Conservation (phyloP, 2,329 filamentous ascomycete species). For the Penicillium sp. region DNA sequence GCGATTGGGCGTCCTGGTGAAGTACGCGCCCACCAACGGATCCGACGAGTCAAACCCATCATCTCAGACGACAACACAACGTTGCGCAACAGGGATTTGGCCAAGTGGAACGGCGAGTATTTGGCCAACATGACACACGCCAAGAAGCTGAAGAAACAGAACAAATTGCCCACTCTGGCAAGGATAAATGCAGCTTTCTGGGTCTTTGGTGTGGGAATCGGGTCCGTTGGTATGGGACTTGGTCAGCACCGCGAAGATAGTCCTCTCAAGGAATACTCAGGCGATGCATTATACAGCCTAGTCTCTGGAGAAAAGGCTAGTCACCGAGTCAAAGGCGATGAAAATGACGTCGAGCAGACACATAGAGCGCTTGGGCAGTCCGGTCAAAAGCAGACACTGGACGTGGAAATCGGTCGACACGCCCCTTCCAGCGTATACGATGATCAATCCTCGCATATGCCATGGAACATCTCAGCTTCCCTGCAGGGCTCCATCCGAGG, state of each 20-base stretch:
- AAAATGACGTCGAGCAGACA: conserved; percentile 25
- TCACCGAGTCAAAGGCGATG: not conserved
- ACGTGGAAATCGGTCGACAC: conserved; percentile 71
- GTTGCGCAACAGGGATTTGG: conserved; percentile 60
- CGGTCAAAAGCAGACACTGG: conserved; percentile 44
- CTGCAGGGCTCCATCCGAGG: conserved; percentile 56
- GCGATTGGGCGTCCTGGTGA: conserved; percentile 11
- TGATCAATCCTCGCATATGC: conserved; percentile 66
- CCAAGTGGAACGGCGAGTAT: conserved; percentile 63
- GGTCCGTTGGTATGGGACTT: conserved; percentile 55
- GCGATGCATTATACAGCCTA: conserved; percentile 56
- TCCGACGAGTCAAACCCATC: conserved; percentile 46
- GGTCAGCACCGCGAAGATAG: conserved; percentile 47
- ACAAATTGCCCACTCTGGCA: conserved; percentile 51
- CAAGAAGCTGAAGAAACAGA: conserved; percentile 48
- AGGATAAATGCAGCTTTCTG: conserved; percentile 67
- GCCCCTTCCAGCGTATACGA: conserved; percentile 69
- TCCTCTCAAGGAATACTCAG: conserved; percentile 63
- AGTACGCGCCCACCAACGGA: conserved; percentile 33
- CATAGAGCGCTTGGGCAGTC: conserved; percentile 46
- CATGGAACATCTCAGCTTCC: conserved; percentile 67
- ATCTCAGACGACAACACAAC: conserved; percentile 55
- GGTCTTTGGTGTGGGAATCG: conserved; percentile 62
- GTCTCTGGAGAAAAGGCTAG: conserved; percentile 35
- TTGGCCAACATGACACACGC: conserved; percentile 61